phyloP scores from a whole-genome alignment of 192 early-diverging fungal genomes.

The Umbelopsis ramanniana region DNA sequence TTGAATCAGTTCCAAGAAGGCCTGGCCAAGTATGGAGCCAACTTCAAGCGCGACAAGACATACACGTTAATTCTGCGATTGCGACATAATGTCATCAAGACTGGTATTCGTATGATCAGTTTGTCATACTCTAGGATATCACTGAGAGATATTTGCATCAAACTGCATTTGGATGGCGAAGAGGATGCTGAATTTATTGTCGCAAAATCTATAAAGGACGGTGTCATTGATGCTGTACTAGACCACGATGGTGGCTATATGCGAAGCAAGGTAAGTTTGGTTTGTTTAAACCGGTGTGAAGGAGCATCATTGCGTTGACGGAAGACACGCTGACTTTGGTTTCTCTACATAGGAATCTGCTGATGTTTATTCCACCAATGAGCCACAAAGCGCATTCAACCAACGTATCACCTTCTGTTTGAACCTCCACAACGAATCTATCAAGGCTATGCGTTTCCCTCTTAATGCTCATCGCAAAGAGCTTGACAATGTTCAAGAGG shows the following conservation, averaged over 20 bases:
- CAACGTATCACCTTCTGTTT: constrained; percentile 94
- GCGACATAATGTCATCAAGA: constrained; percentile 99
- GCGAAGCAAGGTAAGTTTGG: constrained; percentile 73
- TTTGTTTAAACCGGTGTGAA: too few species aligned
- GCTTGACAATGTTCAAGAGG: constrained; percentile 77
- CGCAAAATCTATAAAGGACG: constrained; percentile 97
- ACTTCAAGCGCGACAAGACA: constrained; percentile 88
- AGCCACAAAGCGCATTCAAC: constrained; percentile 96
- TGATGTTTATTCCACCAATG: constrained; percentile 96
- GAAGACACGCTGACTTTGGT: neutral
- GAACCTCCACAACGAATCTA: constrained; percentile 95
- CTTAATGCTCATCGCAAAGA: constrained; percentile 86
- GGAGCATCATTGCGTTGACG: neutral
- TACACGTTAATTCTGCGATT: constrained; percentile 91
- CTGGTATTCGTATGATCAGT: constrained; percentile 96
- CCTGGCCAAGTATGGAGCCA: constrained; percentile 69
- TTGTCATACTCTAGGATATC: constrained; percentile 96
- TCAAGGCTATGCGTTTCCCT: constrained; percentile 98
- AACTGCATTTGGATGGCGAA: constrained; percentile 96
- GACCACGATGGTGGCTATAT: constrained; percentile 95
- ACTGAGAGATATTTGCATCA: constrained; percentile 93
- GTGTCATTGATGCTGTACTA: constrained; percentile 97
- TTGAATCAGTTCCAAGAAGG: constrained; percentile 92
- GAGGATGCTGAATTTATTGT: constrained; percentile 99
- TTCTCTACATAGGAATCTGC: constrained; percentile 66